Percentiles rank a stretch among this genome's conserved stretches.
These are phyloP conservation scores for Iris pallida DNA, from an alignment of 116 monocot species.

Conservation along the genomic window DNA sequence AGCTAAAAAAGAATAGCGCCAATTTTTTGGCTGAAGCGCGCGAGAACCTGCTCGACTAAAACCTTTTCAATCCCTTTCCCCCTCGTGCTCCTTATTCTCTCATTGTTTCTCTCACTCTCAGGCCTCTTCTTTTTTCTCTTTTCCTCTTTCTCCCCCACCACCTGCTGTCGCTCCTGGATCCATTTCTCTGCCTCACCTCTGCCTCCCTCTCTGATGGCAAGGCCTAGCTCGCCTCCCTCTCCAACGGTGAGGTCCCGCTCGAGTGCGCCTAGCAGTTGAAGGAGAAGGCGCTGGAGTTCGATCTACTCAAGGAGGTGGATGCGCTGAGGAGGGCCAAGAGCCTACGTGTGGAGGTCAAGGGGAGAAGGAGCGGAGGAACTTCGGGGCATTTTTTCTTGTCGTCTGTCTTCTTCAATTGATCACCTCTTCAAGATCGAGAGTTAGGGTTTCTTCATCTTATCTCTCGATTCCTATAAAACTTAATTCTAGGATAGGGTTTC, in stretches of 20 bases:
- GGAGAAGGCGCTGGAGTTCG: constrained; percentile 76
- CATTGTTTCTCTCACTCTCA: constrained; percentile 62
- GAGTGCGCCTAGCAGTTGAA: constrained; percentile 76
- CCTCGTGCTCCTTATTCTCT: constrained; percentile 78
- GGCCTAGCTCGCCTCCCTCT: constrained; percentile 56
- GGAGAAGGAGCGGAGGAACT: constrained; percentile 26
- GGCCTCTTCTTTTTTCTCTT: constrained; percentile 46
- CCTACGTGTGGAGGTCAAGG: constrained; percentile 58
- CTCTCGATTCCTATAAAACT: too few species aligned
- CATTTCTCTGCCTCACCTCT: too few species aligned
- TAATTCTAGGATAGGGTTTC: too few species aligned
- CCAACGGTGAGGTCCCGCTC: constrained; percentile 40
- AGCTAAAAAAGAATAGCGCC: too few species aligned
- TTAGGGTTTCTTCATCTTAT: too few species aligned
- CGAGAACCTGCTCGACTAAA: too few species aligned
- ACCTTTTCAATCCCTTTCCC: too few species aligned
- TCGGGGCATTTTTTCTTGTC: too few species aligned
- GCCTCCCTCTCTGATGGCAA: too few species aligned
- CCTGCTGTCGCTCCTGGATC: constrained; percentile 71
- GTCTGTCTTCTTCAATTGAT: too few species aligned
- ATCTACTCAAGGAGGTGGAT: constrained; percentile 80
- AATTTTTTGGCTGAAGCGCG: too few species aligned
- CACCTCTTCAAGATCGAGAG: too few species aligned
- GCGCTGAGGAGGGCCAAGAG: constrained; percentile 81
- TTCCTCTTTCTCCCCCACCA: constrained; percentile 7